Conservation (phyloP, 371 early-diverging fungal genomes). For the Sporodiniella umbellata region DNA sequence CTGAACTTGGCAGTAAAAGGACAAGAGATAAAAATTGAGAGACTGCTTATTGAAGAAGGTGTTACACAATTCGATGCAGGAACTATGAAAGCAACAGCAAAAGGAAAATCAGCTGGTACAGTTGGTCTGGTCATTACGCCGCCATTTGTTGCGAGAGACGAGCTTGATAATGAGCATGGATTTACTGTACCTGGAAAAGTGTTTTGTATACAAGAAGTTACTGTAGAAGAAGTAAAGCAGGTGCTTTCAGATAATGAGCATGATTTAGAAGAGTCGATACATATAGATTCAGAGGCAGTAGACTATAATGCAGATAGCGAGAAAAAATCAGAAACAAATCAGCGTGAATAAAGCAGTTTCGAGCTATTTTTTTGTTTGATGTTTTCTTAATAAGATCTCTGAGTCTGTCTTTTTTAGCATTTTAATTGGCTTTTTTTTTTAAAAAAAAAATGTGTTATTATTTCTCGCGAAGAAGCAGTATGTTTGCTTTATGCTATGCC, state of each 20-base stretch:
- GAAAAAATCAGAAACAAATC: no score
- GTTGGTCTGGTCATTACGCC: slow-evolving; percentile 33
- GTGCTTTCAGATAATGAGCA: background rate
- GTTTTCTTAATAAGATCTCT: no score
- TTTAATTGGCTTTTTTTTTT: no score
- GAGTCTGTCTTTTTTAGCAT: no score
- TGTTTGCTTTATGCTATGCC: no score
- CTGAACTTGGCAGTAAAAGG: slow-evolving; percentile 44
- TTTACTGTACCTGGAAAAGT: slow-evolving; percentile 43
- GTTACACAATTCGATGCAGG: slow-evolving; percentile 20
- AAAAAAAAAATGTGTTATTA: no score
- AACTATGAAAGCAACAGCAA: slow-evolving; percentile 35
- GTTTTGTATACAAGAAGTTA: slow-evolving; percentile 18
- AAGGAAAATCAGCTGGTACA: slow-evolving; percentile 29
- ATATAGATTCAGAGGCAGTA: no score
- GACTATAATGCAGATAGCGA: no score
- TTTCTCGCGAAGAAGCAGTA: no score
- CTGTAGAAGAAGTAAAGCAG: background rate
- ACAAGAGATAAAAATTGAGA: slow-evolving; percentile 35
- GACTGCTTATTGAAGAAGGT: slow-evolving; percentile 30
- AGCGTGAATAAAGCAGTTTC: no score
- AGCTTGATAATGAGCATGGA: slow-evolving; percentile 39
- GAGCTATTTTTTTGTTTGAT: no score
- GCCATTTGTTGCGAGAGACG: slow-evolving; percentile 38
- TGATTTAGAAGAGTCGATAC: no score